Evolutionary conservation across 1,284 basidiomycete species (phyloP), one percentile per base, ranked within the genome.

Genomic region (Trametes hirsuta): DNA sequence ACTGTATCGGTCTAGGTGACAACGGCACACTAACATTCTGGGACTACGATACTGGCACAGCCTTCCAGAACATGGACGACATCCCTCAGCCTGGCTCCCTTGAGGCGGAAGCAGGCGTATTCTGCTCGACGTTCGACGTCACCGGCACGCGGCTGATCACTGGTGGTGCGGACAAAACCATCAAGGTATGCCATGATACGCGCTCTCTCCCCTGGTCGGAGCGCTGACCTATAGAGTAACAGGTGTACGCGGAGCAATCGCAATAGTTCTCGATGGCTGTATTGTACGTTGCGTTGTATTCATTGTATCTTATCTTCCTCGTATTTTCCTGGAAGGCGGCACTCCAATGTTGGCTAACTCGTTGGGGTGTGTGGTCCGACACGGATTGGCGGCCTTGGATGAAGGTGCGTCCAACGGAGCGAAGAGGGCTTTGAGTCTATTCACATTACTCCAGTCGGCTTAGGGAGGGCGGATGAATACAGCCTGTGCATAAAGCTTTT

Each of bases 141-240:
- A 98, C 97, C 0, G 97, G 97, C 2, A 97, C 95, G 36, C 82
- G 97, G 47, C 77, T 99, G 61, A 97, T 98, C 66, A 98, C 95
- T 1, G 97, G 97, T 49, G 92, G 96, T 22, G 97, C 97, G 8
- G 97, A 99, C 79, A 99, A 99, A 84, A 98, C 95, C 9, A 96
- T 97, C 80, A 97, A 97, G 84, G 92, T 91, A 22, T 25, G 49
- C n/a, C 15, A 5, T 35, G 5, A 3, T 47, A 34, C 14, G 5
- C 2, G 12, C 2, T 11, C 10, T 9, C 3, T 6, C 11, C 2
- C n/a, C 10, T 44, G 30, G 5, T 30, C 8, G 25, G 30, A 18
- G 25, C 6, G 46, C 30, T 47, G 6, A 47, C 25, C 5, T 8
- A 3, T 34, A 3, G 14, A 14, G 1, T 6, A 15, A 36, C 21